These are phyloP conservation scores for Naganishia vaughanmartiniae DNA, from an alignment of 768 basidiomycete genomes.

Conservation along the genomic window DNA sequence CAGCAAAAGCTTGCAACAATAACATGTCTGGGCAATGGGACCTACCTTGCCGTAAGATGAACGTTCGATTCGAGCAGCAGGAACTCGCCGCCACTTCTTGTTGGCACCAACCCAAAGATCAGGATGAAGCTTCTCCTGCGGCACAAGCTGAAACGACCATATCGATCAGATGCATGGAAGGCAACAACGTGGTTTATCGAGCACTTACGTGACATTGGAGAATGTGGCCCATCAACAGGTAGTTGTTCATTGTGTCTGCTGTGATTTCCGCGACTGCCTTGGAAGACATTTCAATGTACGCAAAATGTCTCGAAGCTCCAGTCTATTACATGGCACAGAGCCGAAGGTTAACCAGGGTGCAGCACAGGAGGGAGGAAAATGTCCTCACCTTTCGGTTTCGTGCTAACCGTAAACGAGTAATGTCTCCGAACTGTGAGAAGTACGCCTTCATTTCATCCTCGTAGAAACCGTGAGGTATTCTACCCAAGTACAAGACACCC, in stretches of 20 bases:
- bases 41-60: constrained; percentile 77
- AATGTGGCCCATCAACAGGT: constrained; percentile 90
- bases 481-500: constrained; percentile 83
- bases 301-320: constrained; percentile 94
- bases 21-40: not conserved
- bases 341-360: not conserved
- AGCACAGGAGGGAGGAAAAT: constrained; percentile 41
- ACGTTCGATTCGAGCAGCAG: constrained; percentile 67
- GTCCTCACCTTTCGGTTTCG: constrained; percentile 78
- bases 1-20: not conserved
- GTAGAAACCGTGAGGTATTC: constrained; percentile 95
- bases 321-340: constrained; percentile 59
- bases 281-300: constrained; percentile 90
- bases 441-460: constrained; percentile 90
- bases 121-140: constrained; percentile 84
- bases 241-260: constrained; percentile 98
- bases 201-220: constrained; percentile 65
- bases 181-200: not conserved
- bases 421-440: constrained; percentile 89
- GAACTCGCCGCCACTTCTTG: constrained; percentile 78
- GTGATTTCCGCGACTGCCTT: constrained; percentile 88
- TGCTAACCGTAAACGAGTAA: constrained; percentile 82
- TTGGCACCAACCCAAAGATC: constrained; percentile 97
- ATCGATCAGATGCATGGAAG: not conserved
- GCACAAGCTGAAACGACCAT: constrained; percentile 61